phyloP scores from a whole-genome alignment of 352 stramenopile genomes.

The Globisporangium radiosum region DNA sequence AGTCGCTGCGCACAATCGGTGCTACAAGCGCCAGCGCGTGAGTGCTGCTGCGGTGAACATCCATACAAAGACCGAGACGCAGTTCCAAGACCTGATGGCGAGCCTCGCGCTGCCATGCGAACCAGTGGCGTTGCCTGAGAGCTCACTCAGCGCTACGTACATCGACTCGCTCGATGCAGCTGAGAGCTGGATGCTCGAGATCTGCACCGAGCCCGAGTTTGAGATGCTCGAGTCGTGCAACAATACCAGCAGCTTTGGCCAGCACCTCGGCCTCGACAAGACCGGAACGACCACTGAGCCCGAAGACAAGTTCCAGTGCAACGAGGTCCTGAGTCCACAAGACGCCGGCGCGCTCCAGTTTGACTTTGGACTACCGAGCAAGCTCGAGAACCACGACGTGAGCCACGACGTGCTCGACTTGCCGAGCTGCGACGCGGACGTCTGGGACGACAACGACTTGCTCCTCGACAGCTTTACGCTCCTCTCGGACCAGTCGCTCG shows the following conservation, averaged over 20 bases:
- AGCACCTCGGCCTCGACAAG: conserved; percentile 6
- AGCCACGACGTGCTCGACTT: conserved; percentile 24
- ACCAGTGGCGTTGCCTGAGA: not conserved
- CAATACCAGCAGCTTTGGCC: conserved; percentile 5
- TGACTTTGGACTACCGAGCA: conserved; percentile 49
- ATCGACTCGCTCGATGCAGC: not conserved
- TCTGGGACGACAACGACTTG: conserved; percentile 44
- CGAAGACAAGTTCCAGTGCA: conserved; percentile 10
- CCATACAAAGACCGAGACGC: not conserved
- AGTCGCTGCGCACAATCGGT: not conserved
- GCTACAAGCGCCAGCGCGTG: conserved; percentile 4
- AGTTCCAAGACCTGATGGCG: conserved; percentile 7
- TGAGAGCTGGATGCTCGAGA: conserved; percentile 5
- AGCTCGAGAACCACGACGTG: conserved; percentile 6
- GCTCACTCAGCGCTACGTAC: not conserved
- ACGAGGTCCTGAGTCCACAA: conserved; percentile 2
- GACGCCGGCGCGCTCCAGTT: conserved; percentile 10
- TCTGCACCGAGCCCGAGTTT: conserved; percentile 5
- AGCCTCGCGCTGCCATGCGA: not conserved
- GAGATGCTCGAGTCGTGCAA: not conserved
- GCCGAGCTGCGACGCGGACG: conserved; percentile 12
- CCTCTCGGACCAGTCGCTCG: conserved; percentile 16
- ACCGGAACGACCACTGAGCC: conserved; percentile 11
- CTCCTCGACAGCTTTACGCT: conserved; percentile 24
- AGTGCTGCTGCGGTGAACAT: not conserved